Evolutionary conservation across 768 basidiomycete genomes (phyloP).

Genomic region (Suillus brevipes): DNA sequence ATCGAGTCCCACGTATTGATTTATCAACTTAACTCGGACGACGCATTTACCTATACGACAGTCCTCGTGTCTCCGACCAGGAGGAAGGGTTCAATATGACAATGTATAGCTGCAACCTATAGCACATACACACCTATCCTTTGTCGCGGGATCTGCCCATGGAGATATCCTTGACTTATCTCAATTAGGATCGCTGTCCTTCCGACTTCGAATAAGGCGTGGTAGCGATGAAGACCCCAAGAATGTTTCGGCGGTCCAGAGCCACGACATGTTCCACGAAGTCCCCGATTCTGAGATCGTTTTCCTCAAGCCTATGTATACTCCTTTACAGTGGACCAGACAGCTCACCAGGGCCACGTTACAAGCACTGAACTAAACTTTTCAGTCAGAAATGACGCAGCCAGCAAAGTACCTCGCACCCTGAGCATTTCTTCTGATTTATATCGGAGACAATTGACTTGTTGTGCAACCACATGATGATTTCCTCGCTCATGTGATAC

Average conservation of each 20-base stretch:
- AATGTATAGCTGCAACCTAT: neutral
- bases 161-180: constrained; percentile 85
- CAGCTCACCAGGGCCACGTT: neutral
- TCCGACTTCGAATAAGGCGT: constrained; percentile 53
- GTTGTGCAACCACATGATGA: constrained; percentile 88
- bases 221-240: constrained; percentile 72
- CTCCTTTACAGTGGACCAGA: constrained; percentile 65
- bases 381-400: constrained; percentile 60
- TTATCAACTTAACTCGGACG: constrained; percentile 92
- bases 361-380: constrained; percentile 43
- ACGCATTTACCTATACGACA: constrained; percentile 95
- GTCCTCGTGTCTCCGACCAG: constrained; percentile 93
- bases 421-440: constrained; percentile 70
- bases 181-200: constrained; percentile 86
- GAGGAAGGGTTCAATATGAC: neutral
- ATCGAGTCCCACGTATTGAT: constrained; percentile 74
- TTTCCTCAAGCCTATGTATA: constrained; percentile 72
- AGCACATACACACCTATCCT: constrained; percentile 56
- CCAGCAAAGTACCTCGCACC: constrained; percentile 60
- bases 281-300: constrained; percentile 84
- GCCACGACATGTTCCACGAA: constrained; percentile 88
- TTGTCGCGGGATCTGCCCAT: constrained; percentile 85
- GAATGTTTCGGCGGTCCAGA: constrained; percentile 66
- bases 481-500: constrained; percentile 92
- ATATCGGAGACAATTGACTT: constrained; percentile 74